Conservation (phyloP, 1,284 basidiomycete genomes). For the Vanrija sp. region DNA sequence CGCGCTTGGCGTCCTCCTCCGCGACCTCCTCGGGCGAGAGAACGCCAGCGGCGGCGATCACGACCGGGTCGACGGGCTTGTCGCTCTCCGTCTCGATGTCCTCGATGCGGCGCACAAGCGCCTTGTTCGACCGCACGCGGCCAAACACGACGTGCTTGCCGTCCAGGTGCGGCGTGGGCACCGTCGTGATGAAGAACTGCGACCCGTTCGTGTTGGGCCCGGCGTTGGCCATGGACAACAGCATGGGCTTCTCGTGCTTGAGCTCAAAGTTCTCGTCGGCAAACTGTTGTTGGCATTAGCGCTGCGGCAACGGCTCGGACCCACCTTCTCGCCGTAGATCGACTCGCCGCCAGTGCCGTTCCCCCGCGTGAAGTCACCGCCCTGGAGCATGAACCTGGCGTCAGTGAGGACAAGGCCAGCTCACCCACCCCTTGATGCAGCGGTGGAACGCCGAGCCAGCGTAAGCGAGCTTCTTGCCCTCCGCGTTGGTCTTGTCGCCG, state of each 20-base stretch:
- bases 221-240: conserved; percentile 83
- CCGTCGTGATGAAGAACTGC: conserved; percentile 54
- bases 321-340: conserved; percentile 76
- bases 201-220: conserved; percentile 67
- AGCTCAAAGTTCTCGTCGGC: conserved; percentile 77
- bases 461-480: conserved; percentile 49
- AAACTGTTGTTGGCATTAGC: conserved; percentile 18
- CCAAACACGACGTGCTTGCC: conserved; percentile 86
- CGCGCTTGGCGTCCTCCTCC: conserved; percentile 32
- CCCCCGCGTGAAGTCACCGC: conserved; percentile 52
- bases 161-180: conserved; percentile 51
- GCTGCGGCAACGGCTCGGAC: background rate
- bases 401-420: background rate
- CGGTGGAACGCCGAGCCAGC: conserved; percentile 71
- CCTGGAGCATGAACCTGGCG: conserved; percentile 69
- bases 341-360: conserved; percentile 90
- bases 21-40: conserved; percentile 38
- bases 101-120: conserved; percentile 68
- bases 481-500: conserved; percentile 58
- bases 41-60: conserved; percentile 58
- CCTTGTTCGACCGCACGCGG: conserved; percentile 60
- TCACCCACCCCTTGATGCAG: conserved; percentile 55
- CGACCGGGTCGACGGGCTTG: conserved; percentile 53
- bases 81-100: conserved; percentile 56
- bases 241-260: conserved; percentile 76